A percentile compares a stretch with the other conserved stretches of the same genome.
These are phyloP conservation scores for Penicillium occitanis DNA, from an alignment of 2,329 filamentous ascomycete genomes.

Conservation along the genomic window DNA sequence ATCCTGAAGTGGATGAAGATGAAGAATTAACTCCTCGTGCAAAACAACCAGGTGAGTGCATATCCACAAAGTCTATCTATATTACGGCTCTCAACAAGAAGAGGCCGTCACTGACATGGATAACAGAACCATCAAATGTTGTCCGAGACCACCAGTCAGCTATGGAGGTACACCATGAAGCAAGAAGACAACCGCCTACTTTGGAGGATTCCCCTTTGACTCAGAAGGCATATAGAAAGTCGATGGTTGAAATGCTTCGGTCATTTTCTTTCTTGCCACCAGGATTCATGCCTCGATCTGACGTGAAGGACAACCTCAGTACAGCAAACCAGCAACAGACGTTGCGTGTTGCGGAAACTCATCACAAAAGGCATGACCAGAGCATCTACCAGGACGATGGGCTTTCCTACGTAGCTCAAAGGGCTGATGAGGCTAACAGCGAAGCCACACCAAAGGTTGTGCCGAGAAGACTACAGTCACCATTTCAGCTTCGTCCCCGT, in stretches of 20 bases:
- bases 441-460: neutral
- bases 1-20: neutral
- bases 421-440: neutral
- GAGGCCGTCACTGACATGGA: neutral
- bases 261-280: neutral
- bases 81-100: neutral
- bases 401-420: neutral
- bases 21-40: neutral
- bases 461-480: constrained; percentile 10
- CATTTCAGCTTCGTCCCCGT: constrained; percentile 2
- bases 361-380: neutral
- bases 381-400: neutral
- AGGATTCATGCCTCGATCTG: neutral
- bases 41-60: constrained; percentile 1
- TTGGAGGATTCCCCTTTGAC: neutral
- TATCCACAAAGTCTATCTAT: neutral
- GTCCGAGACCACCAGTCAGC: neutral
- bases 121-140: neutral
- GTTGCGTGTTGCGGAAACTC: neutral
- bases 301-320: neutral
- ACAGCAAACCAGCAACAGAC: neutral
- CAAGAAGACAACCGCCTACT: neutral
- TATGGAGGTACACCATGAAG: neutral
- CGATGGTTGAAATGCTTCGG: neutral
- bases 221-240: neutral